phyloP scores from a whole-genome alignment of 768 basidiomycete genomes.

The Serendipita sp. region DNA sequence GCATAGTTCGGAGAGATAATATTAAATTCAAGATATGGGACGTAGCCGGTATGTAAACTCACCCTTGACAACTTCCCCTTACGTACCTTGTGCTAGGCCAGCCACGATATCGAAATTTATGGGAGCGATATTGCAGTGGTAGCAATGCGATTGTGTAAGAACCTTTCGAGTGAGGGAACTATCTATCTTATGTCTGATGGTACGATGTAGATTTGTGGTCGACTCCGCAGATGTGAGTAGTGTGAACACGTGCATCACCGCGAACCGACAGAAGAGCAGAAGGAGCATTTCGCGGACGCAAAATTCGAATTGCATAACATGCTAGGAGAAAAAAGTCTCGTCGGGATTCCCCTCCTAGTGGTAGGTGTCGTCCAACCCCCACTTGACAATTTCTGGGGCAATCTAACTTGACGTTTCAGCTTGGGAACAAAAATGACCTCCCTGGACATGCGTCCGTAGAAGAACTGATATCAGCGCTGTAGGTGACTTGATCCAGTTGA shows the following conservation, averaged over 20 bases:
- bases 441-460: conserved; percentile 61
- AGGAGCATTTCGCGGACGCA: conserved; percentile 66
- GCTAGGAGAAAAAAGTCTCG: conserved; percentile 44
- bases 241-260: neutral
- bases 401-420: conserved; percentile 22
- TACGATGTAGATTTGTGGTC: conserved; percentile 61
- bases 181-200: neutral
- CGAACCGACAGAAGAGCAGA: conserved; percentile 24
- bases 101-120: conserved; percentile 88
- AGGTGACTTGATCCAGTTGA: conserved; percentile 16
- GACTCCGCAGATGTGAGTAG: conserved; percentile 67
- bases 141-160: conserved; percentile 83
- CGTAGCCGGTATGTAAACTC: conserved; percentile 53
- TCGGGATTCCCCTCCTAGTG: conserved; percentile 65
- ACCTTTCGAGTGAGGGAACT: neutral
- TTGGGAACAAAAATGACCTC: conserved; percentile 90
- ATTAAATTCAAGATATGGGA: conserved; percentile 92
- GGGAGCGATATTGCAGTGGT: conserved; percentile 86
- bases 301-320: conserved; percentile 74
- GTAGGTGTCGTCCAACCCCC: conserved; percentile 27
- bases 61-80: conserved; percentile 1
- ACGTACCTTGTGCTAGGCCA: conserved; percentile 36
- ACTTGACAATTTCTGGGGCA: neutral
- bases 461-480: conserved; percentile 69
- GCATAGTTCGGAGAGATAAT: conserved; percentile 60